phyloP scores from a whole-genome alignment of 1,284 basidiomycete species.

The Neonothopanus nambi region DNA sequence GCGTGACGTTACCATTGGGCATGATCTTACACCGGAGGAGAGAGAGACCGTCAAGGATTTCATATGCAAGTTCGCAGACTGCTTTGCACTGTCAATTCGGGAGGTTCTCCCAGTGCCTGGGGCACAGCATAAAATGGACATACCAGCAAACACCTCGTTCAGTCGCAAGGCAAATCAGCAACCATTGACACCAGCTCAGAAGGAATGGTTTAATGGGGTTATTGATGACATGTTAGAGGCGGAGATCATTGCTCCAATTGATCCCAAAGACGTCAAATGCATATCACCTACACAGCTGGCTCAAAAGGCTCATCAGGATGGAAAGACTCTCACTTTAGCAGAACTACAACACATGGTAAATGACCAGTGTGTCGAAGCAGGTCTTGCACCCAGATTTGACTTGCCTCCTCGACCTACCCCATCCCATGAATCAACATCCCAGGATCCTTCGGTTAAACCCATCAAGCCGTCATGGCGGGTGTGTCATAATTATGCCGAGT shows the following conservation, averaged over 20 bases:
- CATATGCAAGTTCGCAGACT: slow-evolving; percentile 27
- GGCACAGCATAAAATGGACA: slow-evolving; percentile 26
- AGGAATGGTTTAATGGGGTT: slow-evolving; percentile 24
- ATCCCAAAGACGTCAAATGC: slow-evolving; percentile 28
- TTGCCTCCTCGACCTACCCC: slow-evolving; percentile 16
- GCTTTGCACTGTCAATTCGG: slow-evolving; percentile 30
- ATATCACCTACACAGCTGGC: slow-evolving; percentile 29
- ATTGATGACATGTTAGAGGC: slow-evolving; percentile 34
- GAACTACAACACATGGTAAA: slow-evolving; percentile 30
- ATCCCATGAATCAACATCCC: not conserved
- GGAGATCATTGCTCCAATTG: slow-evolving; percentile 26
- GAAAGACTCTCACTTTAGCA: slow-evolving; percentile 23
- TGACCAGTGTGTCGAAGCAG: slow-evolving; percentile 25
- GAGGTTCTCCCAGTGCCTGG: slow-evolving; percentile 26
- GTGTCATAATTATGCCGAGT: slow-evolving; percentile 35
- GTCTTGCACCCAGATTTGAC: slow-evolving; percentile 18
- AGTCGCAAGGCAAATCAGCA: slow-evolving; percentile 20
- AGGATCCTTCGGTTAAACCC: not conserved
- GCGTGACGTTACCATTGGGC: slow-evolving; percentile 23
- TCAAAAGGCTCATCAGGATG: slow-evolving; percentile 30
- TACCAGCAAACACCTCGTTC: slow-evolving; percentile 12
- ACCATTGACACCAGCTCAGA: slow-evolving; percentile 29
- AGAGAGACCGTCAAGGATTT: slow-evolving; percentile 13
- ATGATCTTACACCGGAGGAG: slow-evolving; percentile 21
- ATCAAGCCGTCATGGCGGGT: slow-evolving; percentile 30